Conservation (phyloP, 169 alveolate genomes). For the Plasmodium relictum region DNA sequence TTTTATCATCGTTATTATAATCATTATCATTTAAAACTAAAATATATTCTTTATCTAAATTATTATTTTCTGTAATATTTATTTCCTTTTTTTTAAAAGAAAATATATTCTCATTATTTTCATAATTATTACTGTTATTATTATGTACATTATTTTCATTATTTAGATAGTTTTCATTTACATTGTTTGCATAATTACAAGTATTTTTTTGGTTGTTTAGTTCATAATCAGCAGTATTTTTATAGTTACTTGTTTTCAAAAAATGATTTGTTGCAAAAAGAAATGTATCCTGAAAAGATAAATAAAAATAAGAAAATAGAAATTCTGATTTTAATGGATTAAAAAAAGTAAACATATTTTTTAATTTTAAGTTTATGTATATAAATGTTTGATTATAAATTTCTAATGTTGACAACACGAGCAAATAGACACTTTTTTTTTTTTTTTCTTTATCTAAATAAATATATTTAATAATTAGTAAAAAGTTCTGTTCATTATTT, state of each 20-base stretch:
- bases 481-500: constrained; percentile 38
- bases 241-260: background rate
- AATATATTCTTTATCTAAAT: background rate
- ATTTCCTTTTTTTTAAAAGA: constrained; percentile 10
- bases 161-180: background rate
- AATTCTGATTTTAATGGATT: constrained; percentile 28
- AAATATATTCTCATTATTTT: background rate
- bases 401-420: constrained; percentile 41
- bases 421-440: constrained; percentile 30
- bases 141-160: background rate
- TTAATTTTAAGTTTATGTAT: constrained; percentile 34
- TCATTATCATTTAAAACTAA: constrained; percentile 12
- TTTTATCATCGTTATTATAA: background rate
- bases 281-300: constrained; percentile 50
- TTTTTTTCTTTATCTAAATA: constrained; percentile 17
- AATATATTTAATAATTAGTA: constrained; percentile 45
- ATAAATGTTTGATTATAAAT: constrained; percentile 46
- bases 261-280: constrained; percentile 58
- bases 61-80: background rate
- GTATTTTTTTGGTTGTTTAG: background rate
- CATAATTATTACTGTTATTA: background rate
- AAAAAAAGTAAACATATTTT: constrained; percentile 69
- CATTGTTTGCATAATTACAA: background rate
- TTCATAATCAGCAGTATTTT: background rate
- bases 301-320: constrained; percentile 37